These are phyloP conservation scores for Colletotrichum tofieldiae DNA, from an alignment of 2,329 filamentous ascomycete species.

Conservation along the genomic window DNA sequence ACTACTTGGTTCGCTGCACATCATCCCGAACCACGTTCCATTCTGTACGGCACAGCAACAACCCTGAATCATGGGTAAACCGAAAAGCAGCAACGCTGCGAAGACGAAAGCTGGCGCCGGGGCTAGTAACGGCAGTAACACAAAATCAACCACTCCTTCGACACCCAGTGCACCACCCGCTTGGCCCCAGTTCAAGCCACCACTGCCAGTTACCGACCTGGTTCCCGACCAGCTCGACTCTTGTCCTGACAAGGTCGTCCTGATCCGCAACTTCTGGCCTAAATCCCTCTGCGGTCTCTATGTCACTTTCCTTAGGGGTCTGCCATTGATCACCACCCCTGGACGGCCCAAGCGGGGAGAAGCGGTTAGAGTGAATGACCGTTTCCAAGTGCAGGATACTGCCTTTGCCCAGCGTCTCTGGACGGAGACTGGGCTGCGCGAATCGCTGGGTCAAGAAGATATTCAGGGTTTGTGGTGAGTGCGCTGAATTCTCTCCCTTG, in stretches of 20 bases:
- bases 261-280: constrained; percentile 83
- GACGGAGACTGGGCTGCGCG: constrained; percentile 81
- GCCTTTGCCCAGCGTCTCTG: constrained; percentile 83
- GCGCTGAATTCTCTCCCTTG: constrained; percentile 14
- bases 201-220: constrained; percentile 77
- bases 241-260: constrained; percentile 76
- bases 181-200: constrained; percentile 82
- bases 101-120: constrained; percentile 32
- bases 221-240: constrained; percentile 67
- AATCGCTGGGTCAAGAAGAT: constrained; percentile 65
- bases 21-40: constrained; percentile 29
- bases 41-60: constrained; percentile 45
- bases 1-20: constrained; percentile 33
- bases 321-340: constrained; percentile 85
- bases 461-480: constrained; percentile 63
- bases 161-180: constrained; percentile 52
- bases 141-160: constrained; percentile 25
- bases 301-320: constrained; percentile 77
- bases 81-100: constrained; percentile 34
- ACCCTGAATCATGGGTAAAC: constrained; percentile 45
- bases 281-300: constrained; percentile 82
- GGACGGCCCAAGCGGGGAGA: constrained; percentile 84
- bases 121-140: constrained; percentile 26
- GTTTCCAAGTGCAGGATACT: constrained; percentile 86
- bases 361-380: constrained; percentile 89